Percentiles rank a stretch among this genome's conserved stretches.
Evolutionary conservation across 805 yeast genomes (phyloP).

Genomic region (Schizosaccharomyces osmophilus): DNA sequence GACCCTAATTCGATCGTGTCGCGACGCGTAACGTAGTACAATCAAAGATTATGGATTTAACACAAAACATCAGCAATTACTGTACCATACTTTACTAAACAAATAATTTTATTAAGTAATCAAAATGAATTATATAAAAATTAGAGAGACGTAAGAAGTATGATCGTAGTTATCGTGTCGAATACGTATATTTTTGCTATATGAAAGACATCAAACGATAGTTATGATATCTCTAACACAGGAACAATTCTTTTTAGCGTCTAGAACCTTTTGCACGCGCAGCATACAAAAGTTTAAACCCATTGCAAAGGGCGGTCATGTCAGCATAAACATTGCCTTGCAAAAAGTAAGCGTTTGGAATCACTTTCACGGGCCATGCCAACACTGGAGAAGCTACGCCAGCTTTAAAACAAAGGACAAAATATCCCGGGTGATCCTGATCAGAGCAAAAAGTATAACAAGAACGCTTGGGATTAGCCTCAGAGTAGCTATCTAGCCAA

Average conservation of each 20-base stretch:
- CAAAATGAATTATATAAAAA: background rate
- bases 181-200: background rate
- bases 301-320: slow-evolving; percentile 71
- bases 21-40: background rate
- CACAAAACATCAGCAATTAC: background rate
- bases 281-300: slow-evolving; percentile 48
- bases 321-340: slow-evolving; percentile 69
- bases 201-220: background rate
- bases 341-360: slow-evolving; percentile 53
- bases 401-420: slow-evolving; percentile 63
- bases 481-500: slow-evolving; percentile 71
- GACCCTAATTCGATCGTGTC: background rate
- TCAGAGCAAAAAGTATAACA: slow-evolving; percentile 80
- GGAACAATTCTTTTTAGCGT: background rate
- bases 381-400: slow-evolving; percentile 24
- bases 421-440: slow-evolving; percentile 84
- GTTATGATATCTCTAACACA: background rate
- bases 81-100: background rate
- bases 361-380: slow-evolving; percentile 79
- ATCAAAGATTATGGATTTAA: background rate
- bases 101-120: background rate
- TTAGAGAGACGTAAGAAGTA: background rate
- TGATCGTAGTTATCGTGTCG: background rate
- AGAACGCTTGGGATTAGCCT: slow-evolving; percentile 73
- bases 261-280: slow-evolving; percentile 1